A percentile compares a stretch with the other conserved stretches of the same genome.
Conservation (phyloP, 805 yeast species). For the Ogataea pignaliae region DNA sequence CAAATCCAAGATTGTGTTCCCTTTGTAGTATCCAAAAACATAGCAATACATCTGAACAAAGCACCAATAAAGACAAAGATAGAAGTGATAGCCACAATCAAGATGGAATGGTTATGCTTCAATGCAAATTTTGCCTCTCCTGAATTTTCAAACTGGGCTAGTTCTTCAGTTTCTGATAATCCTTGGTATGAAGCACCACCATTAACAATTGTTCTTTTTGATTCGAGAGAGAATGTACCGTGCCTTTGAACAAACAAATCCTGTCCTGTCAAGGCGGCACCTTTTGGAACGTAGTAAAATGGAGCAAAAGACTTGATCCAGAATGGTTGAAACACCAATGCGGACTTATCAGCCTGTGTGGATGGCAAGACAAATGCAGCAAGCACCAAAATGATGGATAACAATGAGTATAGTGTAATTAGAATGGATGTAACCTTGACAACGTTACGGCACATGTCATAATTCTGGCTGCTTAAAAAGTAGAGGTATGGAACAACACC, state of each 20-base stretch:
- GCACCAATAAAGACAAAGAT: constrained; percentile 47
- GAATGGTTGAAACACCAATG: constrained; percentile 64
- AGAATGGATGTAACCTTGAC: constrained; percentile 48
- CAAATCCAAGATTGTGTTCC: constrained; percentile 39
- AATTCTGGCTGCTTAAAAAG: constrained; percentile 42
- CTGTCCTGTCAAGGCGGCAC: constrained; percentile 38
- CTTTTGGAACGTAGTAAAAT: constrained; percentile 53
- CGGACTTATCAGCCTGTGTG: constrained; percentile 42
- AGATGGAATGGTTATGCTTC: constrained; percentile 48
- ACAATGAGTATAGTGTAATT: constrained; percentile 45
- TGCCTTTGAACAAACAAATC: constrained; percentile 16
- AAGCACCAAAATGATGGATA: constrained; percentile 45
- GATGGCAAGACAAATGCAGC: constrained; percentile 55
- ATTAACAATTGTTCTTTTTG: constrained; percentile 27
- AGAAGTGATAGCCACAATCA: constrained; percentile 42
- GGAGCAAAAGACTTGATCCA: constrained; percentile 68
- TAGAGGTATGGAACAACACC: constrained; percentile 57
- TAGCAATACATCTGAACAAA: constrained; percentile 44
- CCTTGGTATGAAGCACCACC: constrained; percentile 16
- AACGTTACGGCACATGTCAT: constrained; percentile 49
- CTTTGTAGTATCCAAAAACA: constrained; percentile 33
- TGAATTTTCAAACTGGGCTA: constrained; percentile 17
- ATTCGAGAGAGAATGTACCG: constrained; percentile 12
- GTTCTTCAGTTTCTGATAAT: constrained; percentile 13
- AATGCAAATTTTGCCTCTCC: constrained; percentile 27